phyloP scores from a whole-genome alignment of 306 rosid species.

The Urtica urens region DNA sequence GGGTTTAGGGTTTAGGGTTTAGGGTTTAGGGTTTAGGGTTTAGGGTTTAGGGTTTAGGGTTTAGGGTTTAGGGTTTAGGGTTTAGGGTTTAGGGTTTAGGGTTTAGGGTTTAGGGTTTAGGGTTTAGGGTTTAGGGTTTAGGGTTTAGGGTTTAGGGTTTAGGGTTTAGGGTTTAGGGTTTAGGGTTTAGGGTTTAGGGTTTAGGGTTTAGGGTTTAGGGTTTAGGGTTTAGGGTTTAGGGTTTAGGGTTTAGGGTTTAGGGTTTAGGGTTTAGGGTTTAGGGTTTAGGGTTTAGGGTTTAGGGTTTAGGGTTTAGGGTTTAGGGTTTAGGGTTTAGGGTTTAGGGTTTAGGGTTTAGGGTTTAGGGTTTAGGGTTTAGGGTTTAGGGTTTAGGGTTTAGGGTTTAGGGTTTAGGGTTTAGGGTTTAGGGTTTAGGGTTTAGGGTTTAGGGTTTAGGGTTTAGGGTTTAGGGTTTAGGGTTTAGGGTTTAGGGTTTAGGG shows the following conservation, averaged over 20 bases:
- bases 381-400: constrained; percentile 4
- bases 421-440: constrained; percentile 14
- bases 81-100: constrained; percentile 11
- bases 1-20: constrained; percentile 11
- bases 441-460: constrained; percentile 4
- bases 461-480: constrained; percentile 5
- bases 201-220: constrained; percentile 10
- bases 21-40: constrained; percentile 15
- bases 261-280: constrained; percentile 6
- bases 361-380: not conserved
- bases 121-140: constrained; percentile 2
- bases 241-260: constrained; percentile 1
- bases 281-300: constrained; percentile 15
- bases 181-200: constrained; percentile 14
- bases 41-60: constrained; percentile 18
- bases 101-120: constrained; percentile 4
- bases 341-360: not conserved
- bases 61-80: constrained; percentile 12
- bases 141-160: constrained; percentile 17
- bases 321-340: constrained; percentile 4
- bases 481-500: not conserved
- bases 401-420: constrained; percentile 4
- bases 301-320: constrained; percentile 8
- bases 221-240: constrained; percentile 14
- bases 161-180: constrained; percentile 7